Conservation (phyloP, 192 early-diverging fungal genomes). For the Coemansia asiatica region DNA sequence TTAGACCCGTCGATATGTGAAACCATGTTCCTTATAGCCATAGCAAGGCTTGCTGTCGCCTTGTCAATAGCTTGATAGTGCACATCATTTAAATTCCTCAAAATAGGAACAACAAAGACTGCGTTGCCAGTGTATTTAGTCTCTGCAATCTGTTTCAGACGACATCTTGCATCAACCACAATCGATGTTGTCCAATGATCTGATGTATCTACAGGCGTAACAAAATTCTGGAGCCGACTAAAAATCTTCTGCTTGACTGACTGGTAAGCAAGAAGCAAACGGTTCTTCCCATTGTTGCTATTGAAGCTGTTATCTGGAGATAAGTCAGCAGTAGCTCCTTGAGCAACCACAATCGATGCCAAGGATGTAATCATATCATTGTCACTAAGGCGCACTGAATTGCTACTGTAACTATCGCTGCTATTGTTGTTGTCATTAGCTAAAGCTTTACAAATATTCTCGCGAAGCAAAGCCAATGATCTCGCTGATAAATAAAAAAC, state of each 20-base stretch:
- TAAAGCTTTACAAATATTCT: not conserved
- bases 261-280: not conserved
- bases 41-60: not conserved
- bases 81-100: too few relatives aligned
- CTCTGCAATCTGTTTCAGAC: not conserved
- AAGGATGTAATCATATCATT: conserved; percentile 18
- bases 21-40: not conserved
- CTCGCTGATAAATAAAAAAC: conserved; percentile 11
- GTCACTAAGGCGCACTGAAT: conserved; percentile 1
- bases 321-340: not conserved
- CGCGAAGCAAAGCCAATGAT: not conserved
- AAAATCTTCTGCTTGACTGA: not conserved
- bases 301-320: not conserved
- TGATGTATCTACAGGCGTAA: not conserved
- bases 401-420: not conserved
- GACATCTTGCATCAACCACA: not conserved
- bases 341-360: conserved; percentile 10
- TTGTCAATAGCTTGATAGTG: not conserved
- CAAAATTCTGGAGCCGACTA: not conserved
- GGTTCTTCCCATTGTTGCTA: not conserved
- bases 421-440: not conserved
- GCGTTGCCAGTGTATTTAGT: not conserved
- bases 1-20: not conserved
- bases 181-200: not conserved
- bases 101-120: not conserved